Base-by-base conservation (phyloP, 208 protist species). In the Wallacemonas collosoma region DNA sequence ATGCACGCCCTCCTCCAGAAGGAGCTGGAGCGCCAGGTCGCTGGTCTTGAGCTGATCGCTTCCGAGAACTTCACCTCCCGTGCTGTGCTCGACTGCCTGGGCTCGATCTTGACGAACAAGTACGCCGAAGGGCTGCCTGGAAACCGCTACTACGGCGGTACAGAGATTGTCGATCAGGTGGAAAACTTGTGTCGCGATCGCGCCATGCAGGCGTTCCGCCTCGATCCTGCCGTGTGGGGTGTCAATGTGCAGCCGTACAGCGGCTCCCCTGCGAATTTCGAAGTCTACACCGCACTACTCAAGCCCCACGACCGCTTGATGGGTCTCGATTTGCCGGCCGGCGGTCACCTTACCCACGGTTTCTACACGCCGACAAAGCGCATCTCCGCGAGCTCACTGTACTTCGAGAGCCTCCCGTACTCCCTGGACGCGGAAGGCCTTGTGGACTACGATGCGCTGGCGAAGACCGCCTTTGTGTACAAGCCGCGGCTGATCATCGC, bases 211-310 rank as follows among this genome's bases (percentile, higher is more conserved):
- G 91, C 93, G 6, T 99, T 98, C 82, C 36, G 78, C 35, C 70
- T 99, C 1, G 80, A 98, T 67, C 69, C 82, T 1, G 71, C 73
- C 11, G 45, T 97, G 68, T 99, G 98, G 98, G 98, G 95, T 50
- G 96, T 98, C 12, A 99, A 99, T 72, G 98, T 99, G 17, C 98
- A 99, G 86, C 94, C 98, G 45, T 99, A 98, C 71, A 97, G 90
- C 44, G 98, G 98, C 48, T 95, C 86, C 6, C 84, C 96, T 4
- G 98, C 98, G 36, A 99, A 99, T 83, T 95, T 99, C 62, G 91
- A 87, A 11, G 97, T 88, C 11, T 98, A 95, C 76, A 98, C 89
- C 8, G 97, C 58, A 17, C 60, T 99, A 1, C 77, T 99, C 0
- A 71, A 93, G 62, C 98, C 98, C 55, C 91, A 98, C 71, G 98